phyloP scores from a whole-genome alignment of 2,329 filamentous ascomycete genomes.

The Microsporum canis region DNA sequence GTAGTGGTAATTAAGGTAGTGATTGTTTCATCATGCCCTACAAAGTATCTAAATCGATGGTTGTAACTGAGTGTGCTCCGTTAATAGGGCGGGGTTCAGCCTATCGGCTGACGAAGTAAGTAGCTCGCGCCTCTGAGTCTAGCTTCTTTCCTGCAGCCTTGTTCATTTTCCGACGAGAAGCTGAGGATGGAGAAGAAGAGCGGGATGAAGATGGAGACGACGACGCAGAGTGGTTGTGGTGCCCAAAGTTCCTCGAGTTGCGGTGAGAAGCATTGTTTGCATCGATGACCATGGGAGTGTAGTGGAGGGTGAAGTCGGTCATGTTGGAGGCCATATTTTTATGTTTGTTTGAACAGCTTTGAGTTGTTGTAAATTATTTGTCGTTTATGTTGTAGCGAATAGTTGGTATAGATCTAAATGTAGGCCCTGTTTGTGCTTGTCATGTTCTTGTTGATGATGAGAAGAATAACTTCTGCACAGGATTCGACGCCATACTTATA shows the following conservation, averaged over 20 bases:
- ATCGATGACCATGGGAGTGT: conserved; percentile 3
- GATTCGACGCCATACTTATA: background rate
- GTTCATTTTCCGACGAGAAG: background rate
- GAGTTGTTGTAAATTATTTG: background rate
- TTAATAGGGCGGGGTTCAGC: background rate
- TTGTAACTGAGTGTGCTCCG: background rate
- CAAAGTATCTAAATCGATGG: background rate
- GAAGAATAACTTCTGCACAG: background rate
- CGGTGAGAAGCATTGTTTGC: background rate
- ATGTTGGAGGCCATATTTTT: conserved; percentile 2
- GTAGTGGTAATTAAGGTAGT: background rate
- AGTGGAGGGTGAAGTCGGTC: conserved; percentile 2
- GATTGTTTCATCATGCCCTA: background rate
- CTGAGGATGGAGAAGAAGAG: background rate
- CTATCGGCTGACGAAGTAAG: background rate
- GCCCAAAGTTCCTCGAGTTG: background rate
- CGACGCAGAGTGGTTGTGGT: background rate
- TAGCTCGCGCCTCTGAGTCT: background rate
- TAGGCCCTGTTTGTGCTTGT: background rate
- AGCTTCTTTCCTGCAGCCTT: background rate
- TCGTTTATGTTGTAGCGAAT: background rate
- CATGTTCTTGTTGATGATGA: background rate
- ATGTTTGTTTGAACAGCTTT: background rate
- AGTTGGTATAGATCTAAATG: background rate
- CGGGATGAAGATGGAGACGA: background rate